phyloP scores from a whole-genome alignment of 768 basidiomycete species.

The Gyrodon lividus region DNA sequence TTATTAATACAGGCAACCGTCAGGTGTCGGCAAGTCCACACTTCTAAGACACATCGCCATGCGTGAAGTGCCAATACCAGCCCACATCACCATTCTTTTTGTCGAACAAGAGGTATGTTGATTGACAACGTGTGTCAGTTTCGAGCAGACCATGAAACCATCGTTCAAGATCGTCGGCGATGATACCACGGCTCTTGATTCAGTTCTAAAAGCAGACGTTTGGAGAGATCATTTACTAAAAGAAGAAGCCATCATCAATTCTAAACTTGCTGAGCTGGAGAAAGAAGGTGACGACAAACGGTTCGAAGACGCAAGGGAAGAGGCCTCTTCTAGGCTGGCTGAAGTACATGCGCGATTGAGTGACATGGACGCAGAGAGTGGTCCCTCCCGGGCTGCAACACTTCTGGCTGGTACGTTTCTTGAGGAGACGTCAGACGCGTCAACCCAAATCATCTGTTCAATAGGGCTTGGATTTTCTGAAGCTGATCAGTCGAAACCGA shows the following conservation, averaged over 20 bases:
- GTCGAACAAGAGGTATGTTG: constrained; percentile 90
- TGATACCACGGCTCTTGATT: constrained; percentile 87
- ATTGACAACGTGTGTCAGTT: not conserved
- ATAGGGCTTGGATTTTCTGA: constrained; percentile 90
- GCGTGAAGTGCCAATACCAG: constrained; percentile 90
- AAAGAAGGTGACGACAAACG: constrained; percentile 73
- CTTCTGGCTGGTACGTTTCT: constrained; percentile 69
- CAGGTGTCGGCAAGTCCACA: constrained; percentile 95
- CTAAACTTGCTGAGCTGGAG: constrained; percentile 70
- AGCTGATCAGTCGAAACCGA: constrained; percentile 78
- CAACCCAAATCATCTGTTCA: not conserved
- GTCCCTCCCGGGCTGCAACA: constrained; percentile 89
- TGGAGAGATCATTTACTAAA: constrained; percentile 92
- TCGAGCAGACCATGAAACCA: not conserved
- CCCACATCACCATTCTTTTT: constrained; percentile 95
- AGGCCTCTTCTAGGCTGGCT: constrained; percentile 73
- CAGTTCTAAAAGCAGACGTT: constrained; percentile 99
- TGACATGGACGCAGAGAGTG: constrained; percentile 99
- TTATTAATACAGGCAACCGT: not conserved
- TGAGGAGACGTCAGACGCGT: not conserved
- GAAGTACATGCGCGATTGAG: constrained; percentile 88
- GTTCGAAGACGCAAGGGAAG: constrained; percentile 84
- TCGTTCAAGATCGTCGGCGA: constrained; percentile 78
- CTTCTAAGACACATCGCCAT: constrained; percentile 91
- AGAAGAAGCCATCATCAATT: constrained; percentile 79